A percentile compares a stretch with the other conserved stretches of the same genome.
These are phyloP conservation scores for Aspergillus sojae DNA, from an alignment of 2,329 filamentous ascomycete genomes.

Conservation along the genomic window DNA sequence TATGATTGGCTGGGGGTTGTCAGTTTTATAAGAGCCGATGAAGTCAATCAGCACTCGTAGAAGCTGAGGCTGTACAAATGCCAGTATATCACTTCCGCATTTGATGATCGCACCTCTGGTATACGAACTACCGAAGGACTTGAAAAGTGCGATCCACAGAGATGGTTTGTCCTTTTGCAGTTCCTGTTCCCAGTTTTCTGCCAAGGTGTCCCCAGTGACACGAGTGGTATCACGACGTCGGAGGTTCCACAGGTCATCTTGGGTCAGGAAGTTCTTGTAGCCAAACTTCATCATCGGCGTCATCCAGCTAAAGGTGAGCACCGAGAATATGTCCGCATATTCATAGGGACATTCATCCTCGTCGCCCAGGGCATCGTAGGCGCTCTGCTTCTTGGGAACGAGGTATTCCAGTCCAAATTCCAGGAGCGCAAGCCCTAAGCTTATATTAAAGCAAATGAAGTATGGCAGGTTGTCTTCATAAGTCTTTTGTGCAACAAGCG, in stretches of 20 bases:
- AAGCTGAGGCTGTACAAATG: slow-evolving; percentile 90
- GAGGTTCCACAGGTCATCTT: slow-evolving; percentile 94
- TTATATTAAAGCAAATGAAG: slow-evolving; percentile 75
- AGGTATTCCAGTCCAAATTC: slow-evolving; percentile 85
- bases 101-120: slow-evolving; percentile 83
- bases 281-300: slow-evolving; percentile 95
- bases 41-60: slow-evolving; percentile 82
- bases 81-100: slow-evolving; percentile 78
- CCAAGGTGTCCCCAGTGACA: slow-evolving; percentile 69
- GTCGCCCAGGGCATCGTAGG: slow-evolving; percentile 68
- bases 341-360: slow-evolving; percentile 73
- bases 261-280: slow-evolving; percentile 87
- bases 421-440: slow-evolving; percentile 67
- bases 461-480: slow-evolving; percentile 69
- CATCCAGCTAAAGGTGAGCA: slow-evolving; percentile 97
- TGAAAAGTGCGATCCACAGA: slow-evolving; percentile 83
- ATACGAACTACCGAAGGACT: slow-evolving; percentile 84
- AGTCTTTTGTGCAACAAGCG: slow-evolving; percentile 75
- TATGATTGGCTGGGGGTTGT: slow-evolving; percentile 72
- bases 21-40: slow-evolving; percentile 71
- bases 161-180: slow-evolving; percentile 74
- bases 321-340: slow-evolving; percentile 91
- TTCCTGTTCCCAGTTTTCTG: slow-evolving; percentile 75
- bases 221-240: slow-evolving; percentile 78
- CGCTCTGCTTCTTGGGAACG: slow-evolving; percentile 75